Percentiles rank a stretch among this genome's conserved stretches.
phyloP scores from a whole-genome alignment of 768 basidiomycete genomes.

The Lyophyllum decastes region DNA sequence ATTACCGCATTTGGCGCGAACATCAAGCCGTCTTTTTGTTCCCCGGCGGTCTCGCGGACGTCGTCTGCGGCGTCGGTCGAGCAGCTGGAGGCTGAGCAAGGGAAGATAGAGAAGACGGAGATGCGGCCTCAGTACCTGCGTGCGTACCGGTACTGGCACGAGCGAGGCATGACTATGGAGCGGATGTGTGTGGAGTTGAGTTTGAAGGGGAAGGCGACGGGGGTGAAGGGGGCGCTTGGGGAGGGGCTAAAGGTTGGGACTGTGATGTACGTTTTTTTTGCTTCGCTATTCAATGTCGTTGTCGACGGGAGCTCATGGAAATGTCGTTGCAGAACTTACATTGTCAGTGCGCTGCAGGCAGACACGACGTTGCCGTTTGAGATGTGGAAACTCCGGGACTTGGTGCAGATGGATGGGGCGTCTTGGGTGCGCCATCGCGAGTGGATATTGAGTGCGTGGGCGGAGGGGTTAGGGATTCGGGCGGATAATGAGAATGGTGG shows the following conservation, averaged over 20 bases:
- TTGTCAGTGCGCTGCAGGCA: conserved; percentile 29
- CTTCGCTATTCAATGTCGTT: background rate
- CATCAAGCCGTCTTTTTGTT: conserved; percentile 1
- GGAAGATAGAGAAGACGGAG: background rate
- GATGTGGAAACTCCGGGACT: conserved; percentile 25
- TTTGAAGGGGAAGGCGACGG: conserved; percentile 12
- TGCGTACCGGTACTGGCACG: conserved; percentile 35
- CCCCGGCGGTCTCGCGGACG: background rate
- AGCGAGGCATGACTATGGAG: conserved; percentile 25
- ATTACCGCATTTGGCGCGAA: conserved; percentile 6
- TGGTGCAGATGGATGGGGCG: conserved; percentile 31
- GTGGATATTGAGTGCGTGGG: conserved; percentile 23
- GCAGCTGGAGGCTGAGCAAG: background rate
- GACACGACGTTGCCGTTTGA: conserved; percentile 29
- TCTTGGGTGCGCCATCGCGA: conserved; percentile 30
- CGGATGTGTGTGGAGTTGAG: conserved; percentile 30
- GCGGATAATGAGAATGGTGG: conserved; percentile 17
- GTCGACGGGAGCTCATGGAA: background rate
- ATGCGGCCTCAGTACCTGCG: conserved; percentile 30
- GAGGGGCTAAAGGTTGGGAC: conserved; percentile 27
- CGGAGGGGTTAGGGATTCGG: conserved; percentile 3
- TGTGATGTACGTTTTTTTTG: conserved; percentile 29
- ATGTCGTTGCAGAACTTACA: conserved; percentile 26
- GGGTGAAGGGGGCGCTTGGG: conserved; percentile 13
- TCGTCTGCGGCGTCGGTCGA: background rate